Conservation (phyloP, 371 early-diverging fungal species). For the Mortierella sp. region DNA sequence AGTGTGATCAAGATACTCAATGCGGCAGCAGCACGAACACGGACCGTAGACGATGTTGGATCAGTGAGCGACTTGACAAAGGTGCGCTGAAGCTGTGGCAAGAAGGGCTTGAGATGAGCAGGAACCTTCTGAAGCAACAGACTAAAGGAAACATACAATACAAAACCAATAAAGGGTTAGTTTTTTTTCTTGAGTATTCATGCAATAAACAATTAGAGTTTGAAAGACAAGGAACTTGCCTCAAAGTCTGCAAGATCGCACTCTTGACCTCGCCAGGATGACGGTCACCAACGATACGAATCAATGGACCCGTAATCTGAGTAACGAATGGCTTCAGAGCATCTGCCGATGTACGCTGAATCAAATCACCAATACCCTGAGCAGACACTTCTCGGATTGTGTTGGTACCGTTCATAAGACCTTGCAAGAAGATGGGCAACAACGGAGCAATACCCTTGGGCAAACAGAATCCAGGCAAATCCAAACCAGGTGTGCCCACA, state of each 20-base stretch:
- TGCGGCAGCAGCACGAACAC: constrained; percentile 85
- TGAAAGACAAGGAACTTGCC: constrained; percentile 47
- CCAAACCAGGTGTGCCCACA: constrained; percentile 67
- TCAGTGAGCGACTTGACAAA: constrained; percentile 93
- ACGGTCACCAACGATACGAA: constrained; percentile 97
- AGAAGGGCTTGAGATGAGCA: constrained; percentile 91
- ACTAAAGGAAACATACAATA: constrained; percentile 39
- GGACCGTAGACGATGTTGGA: constrained; percentile 70
- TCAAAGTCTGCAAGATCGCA: constrained; percentile 87
- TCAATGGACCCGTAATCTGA: constrained; percentile 96
- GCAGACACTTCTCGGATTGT: constrained; percentile 91
- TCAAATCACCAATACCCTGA: constrained; percentile 83
- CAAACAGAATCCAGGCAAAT: constrained; percentile 87
- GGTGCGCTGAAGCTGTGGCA: constrained; percentile 97
- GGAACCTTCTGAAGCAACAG: constrained; percentile 85
- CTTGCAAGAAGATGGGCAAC: constrained; percentile 93
- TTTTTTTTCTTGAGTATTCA: neutral
- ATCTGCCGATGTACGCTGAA: constrained; percentile 75
- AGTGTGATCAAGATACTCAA: constrained; percentile 81
- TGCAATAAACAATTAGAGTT: neutral
- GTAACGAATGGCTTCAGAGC: constrained; percentile 93
- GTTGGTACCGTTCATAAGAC: constrained; percentile 89
- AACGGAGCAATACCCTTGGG: constrained; percentile 94
- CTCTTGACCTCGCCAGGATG: constrained; percentile 91
- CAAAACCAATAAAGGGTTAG: constrained; percentile 1